phyloP scores from a whole-genome alignment of 2,329 filamentous ascomycete genomes.

The Fusarium guadeloupense region DNA sequence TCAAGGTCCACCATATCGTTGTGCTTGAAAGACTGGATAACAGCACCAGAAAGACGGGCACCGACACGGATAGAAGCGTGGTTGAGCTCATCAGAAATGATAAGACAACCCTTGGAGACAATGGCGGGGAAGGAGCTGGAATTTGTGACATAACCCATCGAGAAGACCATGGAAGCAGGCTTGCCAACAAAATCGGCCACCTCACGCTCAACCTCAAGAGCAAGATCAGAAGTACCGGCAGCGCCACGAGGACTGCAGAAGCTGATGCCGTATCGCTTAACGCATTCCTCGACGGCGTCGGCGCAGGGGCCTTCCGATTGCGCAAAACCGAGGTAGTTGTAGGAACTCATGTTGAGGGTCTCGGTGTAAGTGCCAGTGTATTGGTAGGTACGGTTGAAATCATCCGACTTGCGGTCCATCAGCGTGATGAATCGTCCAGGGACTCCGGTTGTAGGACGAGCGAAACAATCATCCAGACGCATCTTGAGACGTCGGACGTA shows the following conservation, averaged over 20 bases:
- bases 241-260: constrained; percentile 84
- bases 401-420: constrained; percentile 87
- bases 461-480: constrained; percentile 96
- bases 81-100: constrained; percentile 97
- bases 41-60: constrained; percentile 90
- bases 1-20: constrained; percentile 94
- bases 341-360: constrained; percentile 98
- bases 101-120: constrained; percentile 89
- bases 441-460: constrained; percentile 89
- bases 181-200: constrained; percentile 94
- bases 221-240: constrained; percentile 85
- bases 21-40: constrained; percentile 97
- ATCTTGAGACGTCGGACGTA: constrained; percentile 93
- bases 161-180: constrained; percentile 94
- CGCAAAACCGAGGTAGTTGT: constrained; percentile 98
- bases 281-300: constrained; percentile 86
- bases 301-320: constrained; percentile 97
- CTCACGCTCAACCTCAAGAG: constrained; percentile 87
- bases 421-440: constrained; percentile 94
- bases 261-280: constrained; percentile 86
- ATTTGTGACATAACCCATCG: constrained; percentile 98
- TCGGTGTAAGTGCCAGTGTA: constrained; percentile 91
- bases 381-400: constrained; percentile 91
- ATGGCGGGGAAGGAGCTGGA: constrained; percentile 91
- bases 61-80: constrained; percentile 97